Conservation (phyloP, 1,284 basidiomycete genomes). For the Inonotus hispidus region DNA sequence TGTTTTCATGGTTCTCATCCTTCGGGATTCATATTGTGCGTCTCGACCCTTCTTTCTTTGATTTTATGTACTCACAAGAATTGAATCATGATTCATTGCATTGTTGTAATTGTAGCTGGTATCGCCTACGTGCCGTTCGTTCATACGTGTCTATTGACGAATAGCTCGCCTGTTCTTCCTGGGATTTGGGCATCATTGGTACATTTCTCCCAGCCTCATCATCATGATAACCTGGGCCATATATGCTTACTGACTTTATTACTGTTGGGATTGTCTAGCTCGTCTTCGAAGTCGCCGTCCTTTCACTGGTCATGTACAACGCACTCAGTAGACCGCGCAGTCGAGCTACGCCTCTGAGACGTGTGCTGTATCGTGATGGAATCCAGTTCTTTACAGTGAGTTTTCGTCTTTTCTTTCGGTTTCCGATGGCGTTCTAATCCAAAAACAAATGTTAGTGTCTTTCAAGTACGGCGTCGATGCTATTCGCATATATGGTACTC, state of each 20-base stretch:
- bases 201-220: background rate
- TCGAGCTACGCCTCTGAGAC: slow-evolving; percentile 6
- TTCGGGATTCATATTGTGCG: slow-evolving; percentile 6
- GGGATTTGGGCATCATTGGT: slow-evolving; percentile 16
- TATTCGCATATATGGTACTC: background rate
- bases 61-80: background rate
- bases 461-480: background rate
- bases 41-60: background rate
- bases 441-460: background rate
- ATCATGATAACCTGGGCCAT: background rate
- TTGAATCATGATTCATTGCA: background rate
- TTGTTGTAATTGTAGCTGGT: background rate
- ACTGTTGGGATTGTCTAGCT: slow-evolving; percentile 20
- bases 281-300: slow-evolving; percentile 20
- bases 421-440: background rate
- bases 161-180: background rate
- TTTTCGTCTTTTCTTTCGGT: background rate
- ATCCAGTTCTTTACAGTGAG: slow-evolving; percentile 22
- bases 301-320: slow-evolving; percentile 19
- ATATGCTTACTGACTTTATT: background rate
- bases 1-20: slow-evolving; percentile 7
- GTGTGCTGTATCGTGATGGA: slow-evolving; percentile 21
- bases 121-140: slow-evolving; percentile 1
- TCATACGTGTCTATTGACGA: slow-evolving; percentile 4
- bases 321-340: slow-evolving; percentile 21